Base-by-base conservation (phyloP, 1,284 basidiomycete species). In the Spongiforma sp. region DNA sequence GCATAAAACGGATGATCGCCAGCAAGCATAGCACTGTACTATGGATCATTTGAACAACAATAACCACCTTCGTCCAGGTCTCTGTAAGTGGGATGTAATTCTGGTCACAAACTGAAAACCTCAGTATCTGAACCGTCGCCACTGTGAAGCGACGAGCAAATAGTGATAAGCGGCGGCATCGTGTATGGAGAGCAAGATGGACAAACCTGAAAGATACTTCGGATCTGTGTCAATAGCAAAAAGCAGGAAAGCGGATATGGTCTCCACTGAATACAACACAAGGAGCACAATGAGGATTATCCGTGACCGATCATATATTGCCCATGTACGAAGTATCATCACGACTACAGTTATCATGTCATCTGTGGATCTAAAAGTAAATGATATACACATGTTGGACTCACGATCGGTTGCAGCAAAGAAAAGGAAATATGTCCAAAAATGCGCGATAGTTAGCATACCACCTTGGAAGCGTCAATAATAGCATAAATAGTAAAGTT, bases 291-390 rank as follows among this genome's bases (percentile, higher is more conserved):
- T 8, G 11, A 65, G 59, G 26, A 65, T 19, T 2, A 46, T 24
- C 24, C 5, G 62, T 11, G 64, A 65, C 24, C 59, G 59, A 37
- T 15, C n/a, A 11, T 66, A 65, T 28, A 65, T 57, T 30, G 34
- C 64, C 64, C 64, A 65, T 28, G 63, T 28, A 3, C 64, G 64
- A 34, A 65, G 64, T 36, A 65, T 52, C 53, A 57, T 65, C 19
- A 43, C 9, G 9, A 50, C 64, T 65, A 26, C 34, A 28, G 10
- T 21, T 21, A 21, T 43, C 28, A 21, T 10, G 21, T 33, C 21
- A 33, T 4, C 19, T 53, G 30, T 53, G 30, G 12, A 2, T 21
- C 14, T 24, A 21, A 8, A 9, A 33, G n/a, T 8, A 17, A 21
- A n/a, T n/a, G n/a, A n/a, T n/a, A n/a, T 24, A 24, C n/a, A 24